A percentile compares a stretch with the other conserved stretches of the same genome.
These are phyloP conservation scores for maize (Zea mays) DNA, from an alignment of 176 grass and related monocot genomes.

Conservation along the genomic window Zm-B73-REFERENCE-NAM-5.0 NC_050101.1:28658001-28658500, in stretches of 20 bases:
- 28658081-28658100: conserved; percentile 51
- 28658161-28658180: conserved; percentile 91
- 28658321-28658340: conserved; percentile 80
- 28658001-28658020: conserved; percentile 91
- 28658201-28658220: conserved; percentile 88
- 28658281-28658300: conserved; percentile 81
- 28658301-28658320: conserved; percentile 91
- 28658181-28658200: conserved; percentile 94
- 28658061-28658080: not conserved
- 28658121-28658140: conserved; percentile 94
- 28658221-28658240: conserved; percentile 94
- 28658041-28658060: not conserved
- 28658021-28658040: not conserved
- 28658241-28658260: conserved; percentile 98
- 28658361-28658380: not conserved
- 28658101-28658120: conserved; percentile 97
- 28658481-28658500: not conserved
- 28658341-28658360: conserved; percentile 89
- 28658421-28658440: not conserved
- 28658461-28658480: not conserved
- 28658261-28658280: conserved; percentile 92
- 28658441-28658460: not conserved
- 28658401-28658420: not conserved
- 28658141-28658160: conserved; percentile 84
- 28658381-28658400: not conserved